Evolutionary conservation across 306 rosid genomes (phyloP), one percentile per base, ranked within the genome.

Genomic region (Albizia julibrissin): DNA sequence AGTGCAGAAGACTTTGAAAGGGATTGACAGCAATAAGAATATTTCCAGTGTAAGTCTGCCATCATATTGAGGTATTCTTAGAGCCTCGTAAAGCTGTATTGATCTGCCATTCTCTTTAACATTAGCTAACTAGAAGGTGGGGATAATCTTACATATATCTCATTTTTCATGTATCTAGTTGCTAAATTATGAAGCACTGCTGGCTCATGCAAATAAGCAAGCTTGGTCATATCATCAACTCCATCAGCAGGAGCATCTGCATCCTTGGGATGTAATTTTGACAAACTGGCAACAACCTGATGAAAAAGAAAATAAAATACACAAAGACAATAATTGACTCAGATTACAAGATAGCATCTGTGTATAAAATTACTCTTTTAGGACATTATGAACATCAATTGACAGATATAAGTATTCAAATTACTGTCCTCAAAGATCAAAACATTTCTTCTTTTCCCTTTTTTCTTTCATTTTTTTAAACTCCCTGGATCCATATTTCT

Each of bases 1-100:
- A 82, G 75, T 90, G 84, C 76, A 91, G 62, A 65, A 93, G 91
- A 79, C 78, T 88, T 87, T 89, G 95, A 83, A 93, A 95, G 61
- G 99, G 99, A 88, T 95, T 95, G 86, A 95, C 88, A 37, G 99
- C 95, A 76, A 95, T 95, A 84, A 93, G 98, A 90, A 95, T 93
- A 87, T 93, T 93, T 82, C 99, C 99, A 0, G 97, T 86, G 81
- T 93, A 93, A 73, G 99, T 93, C 99, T 94, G 97, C 85, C 85
- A 86, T 54, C 64, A 88, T 82, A 79, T 81, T 79, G 86, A 86
- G 82, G 59, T 84, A 83, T 87, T 84, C 86, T 74, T 76, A 85
- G 76, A 79, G 77, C 83, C 70, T 26, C 80, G 80, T 82, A 56
- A 40, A 84, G 81, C 82, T 74, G 84, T 81, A 85, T 66, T 81